phyloP scores from a whole-genome alignment of 2,329 filamentous ascomycete species.

The Teratosphaeria nubilosa region DNA sequence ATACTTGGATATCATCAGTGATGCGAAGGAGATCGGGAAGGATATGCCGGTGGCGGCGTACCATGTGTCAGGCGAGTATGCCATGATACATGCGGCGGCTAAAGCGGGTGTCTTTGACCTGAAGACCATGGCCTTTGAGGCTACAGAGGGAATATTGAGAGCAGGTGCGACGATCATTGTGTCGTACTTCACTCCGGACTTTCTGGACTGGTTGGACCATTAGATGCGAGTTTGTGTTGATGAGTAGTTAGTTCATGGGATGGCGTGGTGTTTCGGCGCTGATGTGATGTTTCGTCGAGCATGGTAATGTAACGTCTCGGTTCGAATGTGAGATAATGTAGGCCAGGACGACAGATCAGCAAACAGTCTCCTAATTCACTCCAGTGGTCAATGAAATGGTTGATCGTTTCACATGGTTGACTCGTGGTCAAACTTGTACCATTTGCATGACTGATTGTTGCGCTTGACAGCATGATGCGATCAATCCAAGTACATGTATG shows the following conservation, averaged over 20 bases:
- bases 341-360: not conserved
- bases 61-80: slow-evolving; percentile 92
- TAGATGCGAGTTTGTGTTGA: slow-evolving; percentile 4
- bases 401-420: too few species aligned
- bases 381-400: not conserved
- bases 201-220: slow-evolving; percentile 50
- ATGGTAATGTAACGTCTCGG: too few species aligned
- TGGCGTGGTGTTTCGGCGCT: not conserved
- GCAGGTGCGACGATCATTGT: slow-evolving; percentile 90
- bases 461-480: not conserved
- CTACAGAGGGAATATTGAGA: slow-evolving; percentile 82
- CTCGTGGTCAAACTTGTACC: not conserved
- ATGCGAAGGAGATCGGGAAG: slow-evolving; percentile 86
- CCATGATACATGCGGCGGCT: slow-evolving; percentile 93
- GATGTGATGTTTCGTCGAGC: not conserved
- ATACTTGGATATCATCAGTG: slow-evolving; percentile 94
- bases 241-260: not conserved
- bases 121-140: slow-evolving; percentile 89
- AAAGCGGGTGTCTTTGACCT: slow-evolving; percentile 95
- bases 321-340: not conserved
- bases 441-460: not conserved
- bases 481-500: too few species aligned
- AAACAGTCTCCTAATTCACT: not conserved
- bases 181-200: slow-evolving; percentile 84
- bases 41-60: slow-evolving; percentile 92